Evolutionary conservation across 805 yeast genomes (phyloP).

Genomic region (Yarrowia bubula): DNA sequence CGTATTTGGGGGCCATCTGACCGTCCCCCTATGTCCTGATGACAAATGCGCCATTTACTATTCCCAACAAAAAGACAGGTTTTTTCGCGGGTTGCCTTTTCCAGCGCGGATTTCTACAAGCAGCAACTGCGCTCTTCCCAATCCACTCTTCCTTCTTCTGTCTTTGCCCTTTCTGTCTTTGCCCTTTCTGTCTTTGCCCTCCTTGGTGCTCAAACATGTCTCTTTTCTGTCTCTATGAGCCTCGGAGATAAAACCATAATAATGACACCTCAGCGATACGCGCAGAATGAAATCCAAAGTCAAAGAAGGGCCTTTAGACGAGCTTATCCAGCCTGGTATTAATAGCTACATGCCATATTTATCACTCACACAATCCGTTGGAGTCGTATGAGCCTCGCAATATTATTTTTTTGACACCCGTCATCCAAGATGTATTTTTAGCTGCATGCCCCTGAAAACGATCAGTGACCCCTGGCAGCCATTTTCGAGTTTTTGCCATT

Average conservation of each 20-base stretch:
- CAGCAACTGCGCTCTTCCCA: not conserved
- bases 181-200: not conserved
- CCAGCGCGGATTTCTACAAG: too few species aligned
- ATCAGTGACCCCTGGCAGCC: too few species aligned
- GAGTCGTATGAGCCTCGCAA: too few species aligned
- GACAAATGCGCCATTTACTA: not conserved
- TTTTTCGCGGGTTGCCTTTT: not conserved
- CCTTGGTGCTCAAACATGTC: not conserved
- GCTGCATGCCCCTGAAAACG: not conserved
- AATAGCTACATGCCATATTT: not conserved
- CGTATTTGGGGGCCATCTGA: not conserved
- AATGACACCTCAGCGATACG: constrained; percentile 9
- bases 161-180: too few species aligned
- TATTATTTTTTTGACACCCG: too few species aligned
- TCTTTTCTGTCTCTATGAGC: not conserved
- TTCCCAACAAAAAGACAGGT: not conserved
- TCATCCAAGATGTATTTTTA: too few species aligned
- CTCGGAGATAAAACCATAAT: constrained; percentile 8
- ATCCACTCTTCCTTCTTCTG: not conserved
- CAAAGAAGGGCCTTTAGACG: constrained; percentile 6
- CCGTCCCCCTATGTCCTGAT: not conserved
- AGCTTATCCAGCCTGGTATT: not conserved
- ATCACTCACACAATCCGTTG: too few species aligned
- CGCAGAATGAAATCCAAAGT: constrained; percentile 20
- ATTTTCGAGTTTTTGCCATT: too few species aligned